phyloP scores from a whole-genome alignment of 2,329 filamentous ascomycete species.

The Verticillium tricorpus region DNA sequence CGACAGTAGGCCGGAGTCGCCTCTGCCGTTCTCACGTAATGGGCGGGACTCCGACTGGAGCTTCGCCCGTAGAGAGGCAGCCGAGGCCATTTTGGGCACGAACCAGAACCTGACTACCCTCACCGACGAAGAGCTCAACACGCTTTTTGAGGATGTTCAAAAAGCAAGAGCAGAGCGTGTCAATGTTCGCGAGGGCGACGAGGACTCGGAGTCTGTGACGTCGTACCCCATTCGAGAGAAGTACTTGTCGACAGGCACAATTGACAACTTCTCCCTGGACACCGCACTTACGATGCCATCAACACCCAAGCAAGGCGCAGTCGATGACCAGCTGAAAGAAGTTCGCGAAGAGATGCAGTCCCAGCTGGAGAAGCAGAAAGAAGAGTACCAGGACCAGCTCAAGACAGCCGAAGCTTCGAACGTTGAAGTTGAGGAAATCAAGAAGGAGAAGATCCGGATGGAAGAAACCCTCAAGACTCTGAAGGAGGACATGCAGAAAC shows the following conservation, averaged over 20 bases:
- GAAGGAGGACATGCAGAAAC: constrained; percentile 84
- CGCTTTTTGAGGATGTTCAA: constrained; percentile 90
- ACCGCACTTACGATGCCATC: constrained; percentile 92
- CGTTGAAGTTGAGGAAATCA: constrained; percentile 78
- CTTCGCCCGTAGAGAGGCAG: constrained; percentile 88
- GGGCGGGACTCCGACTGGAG: constrained; percentile 91
- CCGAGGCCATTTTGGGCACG: constrained; percentile 79
- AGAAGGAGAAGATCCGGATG: constrained; percentile 79
- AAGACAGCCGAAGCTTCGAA: constrained; percentile 70
- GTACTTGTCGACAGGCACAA: constrained; percentile 88
- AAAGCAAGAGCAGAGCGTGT: constrained; percentile 75
- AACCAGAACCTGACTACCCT: constrained; percentile 89
- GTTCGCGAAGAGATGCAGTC: constrained; percentile 78
- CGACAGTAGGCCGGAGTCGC: constrained; percentile 75
- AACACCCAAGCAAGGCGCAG: constrained; percentile 74
- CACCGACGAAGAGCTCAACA: constrained; percentile 90
- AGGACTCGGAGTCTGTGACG: constrained; percentile 83
- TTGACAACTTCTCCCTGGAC: constrained; percentile 95
- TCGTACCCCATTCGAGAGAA: constrained; percentile 90
- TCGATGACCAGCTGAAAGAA: constrained; percentile 69
- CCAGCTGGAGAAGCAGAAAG: constrained; percentile 78
- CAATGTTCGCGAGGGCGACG: constrained; percentile 69
- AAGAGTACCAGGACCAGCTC: constrained; percentile 74
- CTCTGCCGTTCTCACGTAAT: constrained; percentile 58
- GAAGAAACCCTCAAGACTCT: constrained; percentile 72